phyloP scores from a whole-genome alignment of 805 yeast species.

The Wickerhamiella alocasiicola region DNA sequence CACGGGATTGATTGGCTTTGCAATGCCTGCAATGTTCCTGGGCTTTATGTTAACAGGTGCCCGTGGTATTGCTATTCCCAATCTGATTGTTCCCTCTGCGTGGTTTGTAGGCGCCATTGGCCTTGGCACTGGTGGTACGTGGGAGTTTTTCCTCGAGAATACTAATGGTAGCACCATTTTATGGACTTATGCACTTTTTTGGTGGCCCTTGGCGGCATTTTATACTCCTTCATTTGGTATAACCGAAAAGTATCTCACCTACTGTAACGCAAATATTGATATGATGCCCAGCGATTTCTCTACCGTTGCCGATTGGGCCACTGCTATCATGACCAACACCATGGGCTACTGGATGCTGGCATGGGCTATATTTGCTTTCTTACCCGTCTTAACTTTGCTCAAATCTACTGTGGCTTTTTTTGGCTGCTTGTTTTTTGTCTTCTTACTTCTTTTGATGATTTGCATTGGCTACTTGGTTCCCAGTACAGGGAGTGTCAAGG shows the following conservation, averaged over 20 bases:
- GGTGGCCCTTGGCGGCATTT: conserved; percentile 53
- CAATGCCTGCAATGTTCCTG: conserved; percentile 48
- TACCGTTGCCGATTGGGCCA: conserved; percentile 25
- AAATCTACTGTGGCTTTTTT: conserved; percentile 57
- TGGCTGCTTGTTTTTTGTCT: conserved; percentile 39
- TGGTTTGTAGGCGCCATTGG: conserved; percentile 52
- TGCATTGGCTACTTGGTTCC: conserved; percentile 40
- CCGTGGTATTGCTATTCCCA: conserved; percentile 42
- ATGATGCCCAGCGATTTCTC: conserved; percentile 4
- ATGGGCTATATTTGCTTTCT: conserved; percentile 51
- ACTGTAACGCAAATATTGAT: neutral
- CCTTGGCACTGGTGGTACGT: conserved; percentile 55
- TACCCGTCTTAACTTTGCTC: conserved; percentile 40
- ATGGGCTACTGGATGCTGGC: conserved; percentile 47
- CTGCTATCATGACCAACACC: conserved; percentile 23
- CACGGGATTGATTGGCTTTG: conserved; percentile 47
- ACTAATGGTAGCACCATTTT: conserved; percentile 48
- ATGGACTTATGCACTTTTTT: conserved; percentile 43
- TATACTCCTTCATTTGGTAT: conserved; percentile 41
- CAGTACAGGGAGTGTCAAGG: conserved; percentile 32
- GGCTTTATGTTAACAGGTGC: conserved; percentile 44
- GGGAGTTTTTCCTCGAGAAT: conserved; percentile 52
- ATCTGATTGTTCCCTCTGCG: conserved; percentile 47
- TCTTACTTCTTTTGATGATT: conserved; percentile 42
- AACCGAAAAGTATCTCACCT: conserved; percentile 10